phyloP scores from a whole-genome alignment of 129 eudicot species.

The Saposhnikovia divaricata region DNA sequence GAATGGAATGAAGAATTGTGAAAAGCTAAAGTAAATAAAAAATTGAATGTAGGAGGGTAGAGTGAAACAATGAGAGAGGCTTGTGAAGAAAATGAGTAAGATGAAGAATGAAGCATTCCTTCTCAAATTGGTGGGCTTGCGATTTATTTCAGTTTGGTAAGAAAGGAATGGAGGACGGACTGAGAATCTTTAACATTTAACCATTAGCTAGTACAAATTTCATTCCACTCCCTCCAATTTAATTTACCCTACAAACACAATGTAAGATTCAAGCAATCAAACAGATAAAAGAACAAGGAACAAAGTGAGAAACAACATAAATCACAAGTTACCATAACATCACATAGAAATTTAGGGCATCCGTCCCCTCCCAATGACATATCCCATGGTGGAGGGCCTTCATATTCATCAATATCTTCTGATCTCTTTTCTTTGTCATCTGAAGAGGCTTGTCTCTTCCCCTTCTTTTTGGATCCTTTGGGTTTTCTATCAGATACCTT shows the following conservation, averaged over 20 bases:
- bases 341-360: slow-evolving; percentile 90
- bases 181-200: neutral
- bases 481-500: slow-evolving; percentile 66
- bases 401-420: slow-evolving; percentile 57
- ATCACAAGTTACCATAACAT: slow-evolving; percentile 72
- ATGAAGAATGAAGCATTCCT: neutral
- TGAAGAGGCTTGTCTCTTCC: slow-evolving; percentile 35
- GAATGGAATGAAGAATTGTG: neutral
- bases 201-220: neutral
- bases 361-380: slow-evolving; percentile 72
- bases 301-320: neutral
- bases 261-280: neutral
- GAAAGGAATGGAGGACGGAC: neutral
- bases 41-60: neutral
- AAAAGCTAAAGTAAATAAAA: neutral
- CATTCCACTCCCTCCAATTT: neutral
- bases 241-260: neutral
- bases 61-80: neutral
- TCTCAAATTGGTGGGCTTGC: neutral
- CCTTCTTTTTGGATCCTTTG: slow-evolving; percentile 67
- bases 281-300: neutral
- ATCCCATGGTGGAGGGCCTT: slow-evolving; percentile 95
- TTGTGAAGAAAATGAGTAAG: neutral
- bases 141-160: neutral
- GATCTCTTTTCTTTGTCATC: slow-evolving; percentile 23